Evolutionary conservation across 2,329 filamentous ascomycete genomes (phyloP).

Genomic region (Penicillium sp.): DNA sequence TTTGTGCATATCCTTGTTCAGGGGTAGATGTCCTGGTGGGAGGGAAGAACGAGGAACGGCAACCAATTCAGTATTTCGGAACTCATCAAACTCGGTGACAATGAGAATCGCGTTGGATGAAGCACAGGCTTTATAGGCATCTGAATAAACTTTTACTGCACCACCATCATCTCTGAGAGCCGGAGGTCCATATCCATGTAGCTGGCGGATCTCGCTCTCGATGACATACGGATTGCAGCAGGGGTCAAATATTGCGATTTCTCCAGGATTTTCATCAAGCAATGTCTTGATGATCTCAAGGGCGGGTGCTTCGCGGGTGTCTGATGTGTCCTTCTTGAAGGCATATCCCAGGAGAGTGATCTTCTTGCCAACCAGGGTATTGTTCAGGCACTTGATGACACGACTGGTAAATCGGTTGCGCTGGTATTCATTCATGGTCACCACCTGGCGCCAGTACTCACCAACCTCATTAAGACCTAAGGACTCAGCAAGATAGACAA

Average conservation of each 20-base stretch:
- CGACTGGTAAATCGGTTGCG: constrained; percentile 65
- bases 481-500: constrained; percentile 70
- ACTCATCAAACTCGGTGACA: constrained; percentile 20
- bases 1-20: not conserved
- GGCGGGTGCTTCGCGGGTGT: constrained; percentile 68
- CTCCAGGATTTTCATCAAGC: constrained; percentile 14
- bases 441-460: constrained; percentile 70
- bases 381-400: constrained; percentile 65
- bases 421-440: constrained; percentile 75
- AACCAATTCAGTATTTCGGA: constrained; percentile 6
- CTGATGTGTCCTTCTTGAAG: constrained; percentile 76
- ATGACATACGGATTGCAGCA: constrained; percentile 11
- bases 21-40: not conserved
- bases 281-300: constrained; percentile 16
- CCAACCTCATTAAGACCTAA: constrained; percentile 68
- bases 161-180: constrained; percentile 18
- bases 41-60: not conserved
- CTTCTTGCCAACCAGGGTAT: constrained; percentile 68
- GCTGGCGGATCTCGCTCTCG: constrained; percentile 9
- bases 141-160: constrained; percentile 15
- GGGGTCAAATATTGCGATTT: constrained; percentile 18
- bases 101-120: constrained; percentile 16
- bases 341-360: constrained; percentile 71
- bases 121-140: constrained; percentile 14
- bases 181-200: constrained; percentile 6